These are phyloP conservation scores for Apiospora sp. DNA, from an alignment of 2,329 filamentous ascomycete genomes.

Conservation along the genomic window DNA sequence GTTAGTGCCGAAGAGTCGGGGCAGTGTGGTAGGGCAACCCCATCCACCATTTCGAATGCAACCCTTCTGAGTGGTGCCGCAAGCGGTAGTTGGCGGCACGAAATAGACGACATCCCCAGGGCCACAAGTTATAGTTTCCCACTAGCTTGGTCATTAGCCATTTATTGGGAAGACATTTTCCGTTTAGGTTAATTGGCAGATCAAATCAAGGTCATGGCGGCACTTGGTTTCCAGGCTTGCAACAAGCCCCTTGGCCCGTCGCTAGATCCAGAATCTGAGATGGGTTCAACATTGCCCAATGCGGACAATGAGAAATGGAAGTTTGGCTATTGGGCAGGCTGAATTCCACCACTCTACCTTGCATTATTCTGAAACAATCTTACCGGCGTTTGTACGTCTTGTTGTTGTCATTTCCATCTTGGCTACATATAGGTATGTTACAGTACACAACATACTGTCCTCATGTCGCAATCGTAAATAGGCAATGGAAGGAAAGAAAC, in stretches of 20 bases:
- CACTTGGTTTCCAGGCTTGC: neutral
- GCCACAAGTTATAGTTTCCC: neutral
- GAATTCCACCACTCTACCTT: neutral
- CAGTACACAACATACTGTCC: neutral
- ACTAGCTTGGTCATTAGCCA: neutral
- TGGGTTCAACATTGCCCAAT: neutral
- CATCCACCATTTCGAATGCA: neutral
- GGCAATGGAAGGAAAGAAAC: neutral
- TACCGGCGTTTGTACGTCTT: neutral
- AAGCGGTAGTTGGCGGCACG: neutral
- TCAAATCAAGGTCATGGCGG: neutral
- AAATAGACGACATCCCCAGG: neutral
- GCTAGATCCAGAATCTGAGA: neutral
- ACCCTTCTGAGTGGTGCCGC: neutral
- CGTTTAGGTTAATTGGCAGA: neutral
- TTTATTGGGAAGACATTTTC: neutral
- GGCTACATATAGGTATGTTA: neutral
- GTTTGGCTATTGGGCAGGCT: neutral
- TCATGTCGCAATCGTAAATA: neutral
- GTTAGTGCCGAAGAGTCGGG: conserved; percentile 13
- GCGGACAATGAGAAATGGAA: conserved; percentile 8
- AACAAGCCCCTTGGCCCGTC: neutral
- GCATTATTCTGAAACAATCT: neutral
- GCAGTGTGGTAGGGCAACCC: conserved; percentile 5
- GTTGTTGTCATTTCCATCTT: neutral